A percentile compares a stretch with the other conserved stretches of the same genome.
Evolutionary conservation across 1,139 yeast species (phyloP).

Genomic region (Magnusiomyces ingens): DNA sequence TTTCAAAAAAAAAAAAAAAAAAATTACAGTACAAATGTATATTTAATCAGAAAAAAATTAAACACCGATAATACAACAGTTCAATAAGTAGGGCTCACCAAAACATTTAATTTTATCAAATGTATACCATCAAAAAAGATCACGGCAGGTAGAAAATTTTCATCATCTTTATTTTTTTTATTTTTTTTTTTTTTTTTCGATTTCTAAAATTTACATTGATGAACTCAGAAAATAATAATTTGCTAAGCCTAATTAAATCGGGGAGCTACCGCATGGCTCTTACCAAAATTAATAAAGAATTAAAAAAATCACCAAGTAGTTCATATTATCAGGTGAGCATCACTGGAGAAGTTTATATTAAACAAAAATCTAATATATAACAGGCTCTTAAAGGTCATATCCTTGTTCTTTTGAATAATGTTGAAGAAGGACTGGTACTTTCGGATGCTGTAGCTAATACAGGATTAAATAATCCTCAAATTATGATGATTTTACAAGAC

Average conservation of each 20-base stretch:
- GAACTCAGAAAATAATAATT: neutral
- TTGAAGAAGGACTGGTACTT: constrained; percentile 39
- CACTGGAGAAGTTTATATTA: constrained; percentile 37
- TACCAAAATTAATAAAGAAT: constrained; percentile 43
- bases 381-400: constrained; percentile 42
- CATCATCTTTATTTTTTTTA: neutral
- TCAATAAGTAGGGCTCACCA: too few species aligned
- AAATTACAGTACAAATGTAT: too few species aligned
- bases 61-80: too few species aligned
- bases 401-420: constrained; percentile 40
- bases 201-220: neutral
- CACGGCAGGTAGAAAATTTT: too few species aligned
- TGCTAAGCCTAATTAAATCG: constrained; percentile 36
- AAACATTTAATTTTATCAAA: too few species aligned
- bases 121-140: too few species aligned
- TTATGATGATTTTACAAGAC: constrained; percentile 41
- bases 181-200: neutral
- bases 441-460: constrained; percentile 40
- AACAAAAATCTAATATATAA: constrained; percentile 43
- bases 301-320: constrained; percentile 50
- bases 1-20: too few species aligned
- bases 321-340: constrained; percentile 39
- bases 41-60: too few species aligned
- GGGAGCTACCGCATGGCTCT: constrained; percentile 52
- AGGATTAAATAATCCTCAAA: constrained; percentile 49